phyloP scores from a whole-genome alignment of 2,329 filamentous ascomycete genomes.

The Tolypocladium capitatum region DNA sequence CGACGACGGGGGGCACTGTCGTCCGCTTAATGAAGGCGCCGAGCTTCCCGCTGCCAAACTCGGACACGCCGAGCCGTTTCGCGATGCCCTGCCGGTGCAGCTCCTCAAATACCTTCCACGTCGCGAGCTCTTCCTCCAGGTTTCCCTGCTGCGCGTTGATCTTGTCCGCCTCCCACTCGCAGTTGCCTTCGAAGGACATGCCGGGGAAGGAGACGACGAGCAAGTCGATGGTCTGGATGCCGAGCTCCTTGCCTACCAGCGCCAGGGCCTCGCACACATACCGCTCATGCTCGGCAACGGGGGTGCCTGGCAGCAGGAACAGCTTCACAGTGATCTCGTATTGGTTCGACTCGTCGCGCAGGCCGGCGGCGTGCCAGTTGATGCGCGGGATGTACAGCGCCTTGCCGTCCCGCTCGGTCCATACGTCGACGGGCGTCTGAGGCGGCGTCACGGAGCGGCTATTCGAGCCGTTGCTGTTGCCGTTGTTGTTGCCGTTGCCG shows the following conservation, averaged over 20 bases:
- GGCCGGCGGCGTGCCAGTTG: slow-evolving; percentile 54
- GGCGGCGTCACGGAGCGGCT: slow-evolving; percentile 11
- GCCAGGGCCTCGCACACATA: slow-evolving; percentile 69
- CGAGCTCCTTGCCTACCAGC: slow-evolving; percentile 68
- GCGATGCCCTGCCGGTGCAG: slow-evolving; percentile 61
- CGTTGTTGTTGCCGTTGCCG: slow-evolving; percentile 19
- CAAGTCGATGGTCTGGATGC: slow-evolving; percentile 64
- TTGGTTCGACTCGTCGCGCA: slow-evolving; percentile 67
- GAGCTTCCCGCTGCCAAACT: slow-evolving; percentile 80
- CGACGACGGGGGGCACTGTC: slow-evolving; percentile 61
- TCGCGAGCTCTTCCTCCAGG: slow-evolving; percentile 52
- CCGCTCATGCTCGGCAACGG: slow-evolving; percentile 47
- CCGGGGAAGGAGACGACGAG: slow-evolving; percentile 89
- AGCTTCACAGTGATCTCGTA: slow-evolving; percentile 96
- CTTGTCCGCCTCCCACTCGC: slow-evolving; percentile 62
- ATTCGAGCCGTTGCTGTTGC: slow-evolving; percentile 19
- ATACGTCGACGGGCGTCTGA: slow-evolving; percentile 30
- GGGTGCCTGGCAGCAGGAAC: slow-evolving; percentile 72
- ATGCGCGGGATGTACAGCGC: slow-evolving; percentile 67
- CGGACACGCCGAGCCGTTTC: slow-evolving; percentile 67
- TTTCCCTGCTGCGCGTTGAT: slow-evolving; percentile 47
- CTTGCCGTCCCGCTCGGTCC: slow-evolving; percentile 53
- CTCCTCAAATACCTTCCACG: slow-evolving; percentile 61
- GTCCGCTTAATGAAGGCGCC: slow-evolving; percentile 62
- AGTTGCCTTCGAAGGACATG: slow-evolving; percentile 85